Evolutionary conservation across 169 alveolate species (phyloP).

Genomic region (Babesia ovata): DNA sequence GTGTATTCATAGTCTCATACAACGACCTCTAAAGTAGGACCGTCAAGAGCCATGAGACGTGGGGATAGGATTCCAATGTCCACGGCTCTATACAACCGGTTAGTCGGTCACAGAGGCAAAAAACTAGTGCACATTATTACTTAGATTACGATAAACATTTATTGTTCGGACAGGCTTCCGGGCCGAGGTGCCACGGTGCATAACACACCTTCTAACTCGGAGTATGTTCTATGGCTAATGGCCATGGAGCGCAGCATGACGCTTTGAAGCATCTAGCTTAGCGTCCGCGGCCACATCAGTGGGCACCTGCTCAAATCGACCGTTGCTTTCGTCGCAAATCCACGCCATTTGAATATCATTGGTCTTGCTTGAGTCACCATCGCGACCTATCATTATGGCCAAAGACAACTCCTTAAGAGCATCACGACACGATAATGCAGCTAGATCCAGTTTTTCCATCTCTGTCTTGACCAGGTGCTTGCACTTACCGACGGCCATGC

Average conservation of each 20-base stretch:
- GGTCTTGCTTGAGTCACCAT: slow-evolving; percentile 60
- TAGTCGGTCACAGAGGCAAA: background rate
- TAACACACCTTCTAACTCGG: no score
- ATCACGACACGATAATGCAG: slow-evolving; percentile 46
- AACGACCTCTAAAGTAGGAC: background rate
- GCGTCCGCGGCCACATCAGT: slow-evolving; percentile 41
- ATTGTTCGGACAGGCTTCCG: no score
- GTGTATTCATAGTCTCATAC: no score
- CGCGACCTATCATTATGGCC: slow-evolving; percentile 58
- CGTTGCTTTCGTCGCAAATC: slow-evolving; percentile 55
- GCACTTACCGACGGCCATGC: slow-evolving; percentile 93
- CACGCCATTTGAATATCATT: slow-evolving; percentile 66
- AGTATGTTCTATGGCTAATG: background rate
- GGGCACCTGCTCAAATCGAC: slow-evolving; percentile 50
- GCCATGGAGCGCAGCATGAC: slow-evolving; percentile 25
- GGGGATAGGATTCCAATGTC: slow-evolving; percentile 9
- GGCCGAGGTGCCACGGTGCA: no score
- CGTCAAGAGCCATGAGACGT: slow-evolving; percentile 9
- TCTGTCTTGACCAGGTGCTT: slow-evolving; percentile 91
- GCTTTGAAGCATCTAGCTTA: slow-evolving; percentile 45
- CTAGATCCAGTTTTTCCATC: slow-evolving; percentile 82
- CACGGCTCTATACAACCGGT: background rate
- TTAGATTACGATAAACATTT: background rate
- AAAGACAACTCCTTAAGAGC: slow-evolving; percentile 52
- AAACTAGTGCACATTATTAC: background rate